Evolutionary conservation across 805 yeast species (phyloP), one percentile per base, ranked within the genome.

Genomic region (Ogataea parapolymorpha): DNA sequence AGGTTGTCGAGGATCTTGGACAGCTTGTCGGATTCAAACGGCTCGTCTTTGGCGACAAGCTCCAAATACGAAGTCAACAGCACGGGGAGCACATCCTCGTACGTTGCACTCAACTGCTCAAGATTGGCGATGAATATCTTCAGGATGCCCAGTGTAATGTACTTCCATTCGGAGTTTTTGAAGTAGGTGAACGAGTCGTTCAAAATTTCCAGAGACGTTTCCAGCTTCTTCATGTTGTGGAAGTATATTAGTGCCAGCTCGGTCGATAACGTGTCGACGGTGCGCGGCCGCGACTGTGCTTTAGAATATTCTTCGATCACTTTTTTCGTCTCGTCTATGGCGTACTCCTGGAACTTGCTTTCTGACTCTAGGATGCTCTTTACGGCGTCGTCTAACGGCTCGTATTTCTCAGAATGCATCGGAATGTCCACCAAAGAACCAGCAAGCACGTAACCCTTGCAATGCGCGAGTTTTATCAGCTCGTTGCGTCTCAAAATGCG

Each of bases 211-310:
- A 79, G 73, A 1, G 96, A 82, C 32, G 74, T 72, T 26, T 71
- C 70, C 50, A 77, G 82, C 25, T 84, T 71, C 3, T 72, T 63
- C 23, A 68, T 65, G 49, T 76, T 78, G 56, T 76, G 81, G 44
- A 82, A 80, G 5, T 59, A 35, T 13, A 88, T 61, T 9, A 84
- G 56, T 0, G 95, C 96, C 39, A 88, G 71, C 48, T 91, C 96
- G 6, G 86, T 77, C 1, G 90, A 80, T 12, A 93, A 67, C 4
- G 82, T 68, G 53, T 85, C 90, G 6, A 85, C 80, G 0, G 87
- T 72, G 47, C 91, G 72, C 12, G 79, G 73, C 42, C 87, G 70
- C 12, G 59, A 61, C 4, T 61, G 67, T 3, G 84, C 74, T 1
- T 57, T 48, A 4, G 74, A 70, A 48, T 75, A 83, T 32, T 75